A percentile compares a stretch with the other conserved stretches of the same genome.
These are phyloP conservation scores for Aspergillus novoparasiticus DNA, from an alignment of 2,329 filamentous ascomycete species.

Conservation along the genomic window DNA sequence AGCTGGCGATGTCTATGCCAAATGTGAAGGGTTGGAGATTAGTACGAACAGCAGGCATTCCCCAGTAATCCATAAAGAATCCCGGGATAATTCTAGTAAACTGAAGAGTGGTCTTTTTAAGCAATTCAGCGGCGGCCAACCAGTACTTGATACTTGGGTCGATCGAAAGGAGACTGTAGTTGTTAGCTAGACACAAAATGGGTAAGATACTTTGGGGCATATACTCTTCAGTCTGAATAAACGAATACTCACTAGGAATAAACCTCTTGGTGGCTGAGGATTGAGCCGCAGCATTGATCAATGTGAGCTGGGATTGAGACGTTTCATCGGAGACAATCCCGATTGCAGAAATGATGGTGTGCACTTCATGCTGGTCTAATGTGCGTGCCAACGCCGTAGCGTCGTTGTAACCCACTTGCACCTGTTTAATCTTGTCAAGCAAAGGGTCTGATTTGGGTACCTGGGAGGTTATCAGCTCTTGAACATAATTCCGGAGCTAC, in stretches of 20 bases:
- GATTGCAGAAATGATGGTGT: slow-evolving; percentile 51
- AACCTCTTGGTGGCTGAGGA: slow-evolving; percentile 44
- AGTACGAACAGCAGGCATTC: slow-evolving; percentile 40
- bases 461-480: not conserved
- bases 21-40: slow-evolving; percentile 45
- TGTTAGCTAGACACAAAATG: slow-evolving; percentile 1
- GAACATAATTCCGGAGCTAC: not conserved
- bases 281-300: slow-evolving; percentile 48
- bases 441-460: slow-evolving; percentile 4
- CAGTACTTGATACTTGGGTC: slow-evolving; percentile 36
- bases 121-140: slow-evolving; percentile 29
- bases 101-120: slow-evolving; percentile 39
- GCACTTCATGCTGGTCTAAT: slow-evolving; percentile 43
- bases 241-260: slow-evolving; percentile 48
- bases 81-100: slow-evolving; percentile 45
- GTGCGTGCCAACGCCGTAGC: slow-evolving; percentile 27
- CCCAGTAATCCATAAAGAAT: slow-evolving; percentile 53
- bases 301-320: slow-evolving; percentile 42
- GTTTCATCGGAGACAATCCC: slow-evolving; percentile 32
- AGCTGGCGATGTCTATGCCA: slow-evolving; percentile 48
- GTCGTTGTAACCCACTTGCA: slow-evolving; percentile 38
- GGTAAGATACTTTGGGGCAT: slow-evolving; percentile 4
- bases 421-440: slow-evolving; percentile 18
- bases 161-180: slow-evolving; percentile 26
- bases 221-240: slow-evolving; percentile 36